Conservation (phyloP, 2,329 filamentous ascomycete genomes). For the Colletotrichum tanaceti region DNA sequence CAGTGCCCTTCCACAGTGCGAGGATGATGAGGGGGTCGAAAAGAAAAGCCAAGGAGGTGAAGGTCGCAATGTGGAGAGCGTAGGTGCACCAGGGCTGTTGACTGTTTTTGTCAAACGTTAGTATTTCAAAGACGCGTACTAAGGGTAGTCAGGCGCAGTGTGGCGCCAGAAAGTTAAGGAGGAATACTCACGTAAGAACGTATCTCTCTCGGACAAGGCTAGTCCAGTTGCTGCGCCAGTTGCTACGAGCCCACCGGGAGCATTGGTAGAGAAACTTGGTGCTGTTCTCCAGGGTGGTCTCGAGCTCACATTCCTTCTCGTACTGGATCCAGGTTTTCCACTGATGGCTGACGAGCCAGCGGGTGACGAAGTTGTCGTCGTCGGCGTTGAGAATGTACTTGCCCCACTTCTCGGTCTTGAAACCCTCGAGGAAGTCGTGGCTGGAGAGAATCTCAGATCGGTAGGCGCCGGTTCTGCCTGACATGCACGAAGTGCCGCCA, state of each 20-base stretch:
- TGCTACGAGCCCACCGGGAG: slow-evolving; percentile 93
- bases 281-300: slow-evolving; percentile 92
- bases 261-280: slow-evolving; percentile 93
- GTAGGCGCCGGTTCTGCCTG: slow-evolving; percentile 92
- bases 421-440: slow-evolving; percentile 85
- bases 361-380: slow-evolving; percentile 97
- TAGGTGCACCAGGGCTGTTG: slow-evolving; percentile 95
- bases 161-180: neutral
- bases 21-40: slow-evolving; percentile 80
- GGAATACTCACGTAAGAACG: slow-evolving; percentile 82
- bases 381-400: slow-evolving; percentile 93
- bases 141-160: neutral
- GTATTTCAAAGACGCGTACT: slow-evolving; percentile 30
- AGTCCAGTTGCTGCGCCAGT: slow-evolving; percentile 96
- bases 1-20: slow-evolving; percentile 76
- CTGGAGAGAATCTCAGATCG: slow-evolving; percentile 88
- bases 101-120: slow-evolving; percentile 59
- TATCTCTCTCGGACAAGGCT: slow-evolving; percentile 86
- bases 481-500: slow-evolving; percentile 96
- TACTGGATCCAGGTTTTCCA: slow-evolving; percentile 98
- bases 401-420: slow-evolving; percentile 91
- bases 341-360: slow-evolving; percentile 91
- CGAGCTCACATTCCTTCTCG: slow-evolving; percentile 87
- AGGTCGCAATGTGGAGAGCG: slow-evolving; percentile 90
- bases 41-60: slow-evolving; percentile 86